Conservation (phyloP, 257 asterid species). For the Lycium barbarum region DNA sequence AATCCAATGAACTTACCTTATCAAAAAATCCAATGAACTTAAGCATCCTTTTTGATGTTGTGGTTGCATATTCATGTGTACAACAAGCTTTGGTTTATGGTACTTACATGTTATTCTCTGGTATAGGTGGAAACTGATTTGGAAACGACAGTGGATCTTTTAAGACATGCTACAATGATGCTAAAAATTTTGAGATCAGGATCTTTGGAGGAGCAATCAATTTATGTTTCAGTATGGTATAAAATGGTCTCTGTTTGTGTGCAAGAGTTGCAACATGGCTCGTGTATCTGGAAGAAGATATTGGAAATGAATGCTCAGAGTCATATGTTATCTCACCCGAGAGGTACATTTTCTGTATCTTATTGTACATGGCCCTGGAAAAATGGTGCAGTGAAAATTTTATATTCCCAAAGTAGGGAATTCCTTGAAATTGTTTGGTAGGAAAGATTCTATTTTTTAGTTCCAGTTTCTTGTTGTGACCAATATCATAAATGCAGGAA, state of each 20-base stretch:
- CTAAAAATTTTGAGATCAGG: conserved; percentile 67
- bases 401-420: conserved; percentile 10
- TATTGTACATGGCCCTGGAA: neutral
- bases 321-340: conserved; percentile 58
- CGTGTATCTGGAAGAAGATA: conserved; percentile 70
- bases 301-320: conserved; percentile 51
- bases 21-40: neutral
- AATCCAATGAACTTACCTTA: no score
- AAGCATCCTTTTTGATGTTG: neutral
- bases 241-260: conserved; percentile 62
- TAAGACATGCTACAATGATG: conserved; percentile 62
- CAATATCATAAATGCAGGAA: conserved; percentile 55
- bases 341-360: conserved; percentile 56
- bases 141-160: conserved; percentile 62
- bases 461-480: neutral
- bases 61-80: neutral
- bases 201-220: conserved; percentile 58
- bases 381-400: conserved; percentile 15
- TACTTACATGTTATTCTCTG: conserved; percentile 37
- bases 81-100: conserved; percentile 14
- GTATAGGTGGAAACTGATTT: conserved; percentile 69
- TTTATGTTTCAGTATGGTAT: conserved; percentile 68
- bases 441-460: neutral
- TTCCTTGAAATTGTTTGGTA: conserved; percentile 3
- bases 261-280: conserved; percentile 76